Percentiles rank a stretch among this genome's conserved stretches.
phyloP scores from a whole-genome alignment of 1,284 basidiomycete species.

The Sphagnurus paluster region DNA sequence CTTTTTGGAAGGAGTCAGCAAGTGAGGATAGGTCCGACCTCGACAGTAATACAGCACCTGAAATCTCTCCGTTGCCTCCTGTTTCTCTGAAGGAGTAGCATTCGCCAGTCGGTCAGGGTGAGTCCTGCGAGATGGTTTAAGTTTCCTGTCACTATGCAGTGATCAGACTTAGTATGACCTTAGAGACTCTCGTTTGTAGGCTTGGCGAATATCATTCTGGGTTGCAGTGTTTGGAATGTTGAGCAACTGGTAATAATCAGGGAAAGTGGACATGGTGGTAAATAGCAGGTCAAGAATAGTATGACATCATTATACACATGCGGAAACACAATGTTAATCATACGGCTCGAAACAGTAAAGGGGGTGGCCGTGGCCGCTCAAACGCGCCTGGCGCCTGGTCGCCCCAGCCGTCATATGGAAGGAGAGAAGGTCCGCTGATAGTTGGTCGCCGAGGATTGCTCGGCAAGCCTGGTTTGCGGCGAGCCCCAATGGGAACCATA shows the following conservation, averaged over 20 bases:
- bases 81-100: constrained; percentile 71
- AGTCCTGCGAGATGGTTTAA: constrained; percentile 48
- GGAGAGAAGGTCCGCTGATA: constrained; percentile 34
- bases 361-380: constrained; percentile 47
- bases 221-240: constrained; percentile 59
- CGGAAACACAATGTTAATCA: not conserved
- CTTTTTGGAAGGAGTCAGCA: constrained; percentile 35
- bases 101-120: constrained; percentile 90
- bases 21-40: not conserved
- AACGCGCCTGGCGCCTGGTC: constrained; percentile 35
- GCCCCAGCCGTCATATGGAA: constrained; percentile 23
- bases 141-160: constrained; percentile 2
- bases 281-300: not conserved
- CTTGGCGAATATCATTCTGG: constrained; percentile 74
- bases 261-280: constrained; percentile 56
- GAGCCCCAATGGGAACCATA: constrained; percentile 29
- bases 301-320: constrained; percentile 10
- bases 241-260: constrained; percentile 76
- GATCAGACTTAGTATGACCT: constrained; percentile 39
- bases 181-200: constrained; percentile 83
- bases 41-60: too few relatives aligned
- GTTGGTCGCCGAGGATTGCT: constrained; percentile 22
- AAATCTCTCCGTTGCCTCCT: constrained; percentile 78
- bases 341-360: constrained; percentile 20
- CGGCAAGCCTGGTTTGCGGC: constrained; percentile 17